These are phyloP conservation scores for Pseudoneurospora amorphoporcata DNA, from an alignment of 495 filamentous ascomycete genomes.

Conservation along the genomic window DNA sequence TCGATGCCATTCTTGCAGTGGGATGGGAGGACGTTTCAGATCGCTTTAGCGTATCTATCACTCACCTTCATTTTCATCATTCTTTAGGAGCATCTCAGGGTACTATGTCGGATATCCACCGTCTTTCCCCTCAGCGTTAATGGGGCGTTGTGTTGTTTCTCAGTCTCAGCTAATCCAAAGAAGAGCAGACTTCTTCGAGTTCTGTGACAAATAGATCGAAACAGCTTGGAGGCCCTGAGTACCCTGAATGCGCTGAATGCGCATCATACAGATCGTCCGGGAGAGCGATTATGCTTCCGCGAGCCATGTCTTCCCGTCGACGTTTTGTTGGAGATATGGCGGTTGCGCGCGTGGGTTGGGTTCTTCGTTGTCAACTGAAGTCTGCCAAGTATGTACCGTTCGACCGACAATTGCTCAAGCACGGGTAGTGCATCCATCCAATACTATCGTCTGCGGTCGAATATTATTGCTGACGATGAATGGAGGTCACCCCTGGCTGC, in stretches of 20 bases:
- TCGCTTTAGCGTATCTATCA: not conserved
- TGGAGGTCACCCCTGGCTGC: conserved; percentile 3
- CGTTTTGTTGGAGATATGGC: conserved; percentile 9
- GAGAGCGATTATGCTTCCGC: conserved; percentile 9
- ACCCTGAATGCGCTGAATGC: conserved; percentile 12
- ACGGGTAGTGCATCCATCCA: not conserved
- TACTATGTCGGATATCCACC: conserved; percentile 8
- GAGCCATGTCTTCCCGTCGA: conserved; percentile 14
- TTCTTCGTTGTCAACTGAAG: conserved; percentile 10
- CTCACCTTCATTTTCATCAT: conserved; percentile 1
- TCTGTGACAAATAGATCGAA: not conserved
- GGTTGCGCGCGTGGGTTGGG: conserved; percentile 8
- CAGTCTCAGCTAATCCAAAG: conserved; percentile 12
- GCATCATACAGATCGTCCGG: conserved; percentile 17
- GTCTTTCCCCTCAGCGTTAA: not conserved
- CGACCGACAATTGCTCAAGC: conserved; percentile 3
- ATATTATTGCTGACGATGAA: not conserved
- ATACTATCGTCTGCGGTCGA: not conserved
- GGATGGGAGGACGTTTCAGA: not conserved
- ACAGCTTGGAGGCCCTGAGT: not conserved
- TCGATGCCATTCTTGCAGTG: not conserved
- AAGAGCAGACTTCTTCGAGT: conserved; percentile 3
- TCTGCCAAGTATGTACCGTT: conserved; percentile 10
- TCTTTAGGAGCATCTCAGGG: not conserved
- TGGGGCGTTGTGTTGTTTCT: not conserved